Evolutionary conservation across 768 basidiomycete species (phyloP).

Genomic region (Panaeolus papilionaceus): DNA sequence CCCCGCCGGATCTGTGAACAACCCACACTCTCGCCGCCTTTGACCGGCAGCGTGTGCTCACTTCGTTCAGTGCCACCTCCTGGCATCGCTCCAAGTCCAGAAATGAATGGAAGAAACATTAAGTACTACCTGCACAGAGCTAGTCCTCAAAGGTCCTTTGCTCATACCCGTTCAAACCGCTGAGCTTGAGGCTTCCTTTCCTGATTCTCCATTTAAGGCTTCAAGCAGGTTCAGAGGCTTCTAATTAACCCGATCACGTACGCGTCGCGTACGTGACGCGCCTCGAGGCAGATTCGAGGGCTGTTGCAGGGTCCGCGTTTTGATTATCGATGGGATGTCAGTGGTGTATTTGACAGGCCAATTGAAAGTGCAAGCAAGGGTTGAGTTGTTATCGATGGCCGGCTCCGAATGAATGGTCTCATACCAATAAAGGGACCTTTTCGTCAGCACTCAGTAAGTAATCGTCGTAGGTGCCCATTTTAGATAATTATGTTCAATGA

Average conservation of each 20-base stretch:
- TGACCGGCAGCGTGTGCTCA: neutral
- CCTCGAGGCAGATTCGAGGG: slow-evolving; percentile 8
- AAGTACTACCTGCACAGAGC: neutral
- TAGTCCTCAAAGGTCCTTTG: neutral
- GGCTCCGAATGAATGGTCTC: slow-evolving; percentile 5
- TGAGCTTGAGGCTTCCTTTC: slow-evolving; percentile 9
- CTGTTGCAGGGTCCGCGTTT: slow-evolving; percentile 4
- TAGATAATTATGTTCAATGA: neutral
- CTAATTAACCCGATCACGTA: slow-evolving; percentile 13
- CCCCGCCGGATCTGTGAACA: neutral
- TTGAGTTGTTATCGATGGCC: slow-evolving; percentile 7
- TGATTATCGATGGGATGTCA: slow-evolving; percentile 8
- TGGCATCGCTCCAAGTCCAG: neutral
- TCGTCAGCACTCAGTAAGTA: neutral
- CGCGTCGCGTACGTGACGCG: slow-evolving; percentile 10
- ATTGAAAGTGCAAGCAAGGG: neutral
- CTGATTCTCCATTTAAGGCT: slow-evolving; percentile 11
- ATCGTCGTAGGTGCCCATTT: neutral
- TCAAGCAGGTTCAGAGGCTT: slow-evolving; percentile 1
- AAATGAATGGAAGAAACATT: neutral
- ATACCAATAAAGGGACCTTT: neutral
- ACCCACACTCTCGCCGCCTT: neutral
- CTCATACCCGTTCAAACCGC: neutral
- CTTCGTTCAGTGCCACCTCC: neutral
- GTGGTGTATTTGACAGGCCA: neutral